These are phyloP conservation scores for Phytophthora lateralis DNA, from an alignment of 352 stramenopile species.

Conservation along the genomic window DNA sequence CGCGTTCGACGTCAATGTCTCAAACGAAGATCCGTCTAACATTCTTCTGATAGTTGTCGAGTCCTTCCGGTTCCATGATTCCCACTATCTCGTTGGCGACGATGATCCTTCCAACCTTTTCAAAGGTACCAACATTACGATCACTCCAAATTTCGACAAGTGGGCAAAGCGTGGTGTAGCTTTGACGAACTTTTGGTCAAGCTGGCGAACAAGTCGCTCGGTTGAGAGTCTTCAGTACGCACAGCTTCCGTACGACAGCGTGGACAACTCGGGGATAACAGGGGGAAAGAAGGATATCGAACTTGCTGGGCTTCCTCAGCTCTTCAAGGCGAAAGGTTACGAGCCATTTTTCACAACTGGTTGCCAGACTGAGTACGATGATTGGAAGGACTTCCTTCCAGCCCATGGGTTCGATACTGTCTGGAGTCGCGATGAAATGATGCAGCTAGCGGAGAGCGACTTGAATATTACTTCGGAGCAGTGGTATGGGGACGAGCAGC, in stretches of 20 bases:
- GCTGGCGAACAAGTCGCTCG: slow-evolving; percentile 60
- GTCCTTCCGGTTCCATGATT: slow-evolving; percentile 63
- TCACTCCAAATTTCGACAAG: slow-evolving; percentile 56
- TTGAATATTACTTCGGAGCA: slow-evolving; percentile 41
- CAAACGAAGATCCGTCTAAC: slow-evolving; percentile 43
- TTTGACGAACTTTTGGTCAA: slow-evolving; percentile 68
- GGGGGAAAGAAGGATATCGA: slow-evolving; percentile 32
- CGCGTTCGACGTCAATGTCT: slow-evolving; percentile 49
- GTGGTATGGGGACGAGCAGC: slow-evolving; percentile 32
- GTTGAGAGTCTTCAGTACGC: slow-evolving; percentile 61
- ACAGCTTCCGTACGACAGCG: slow-evolving; percentile 51
- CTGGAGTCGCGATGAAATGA: slow-evolving; percentile 46
- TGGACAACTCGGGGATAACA: slow-evolving; percentile 42
- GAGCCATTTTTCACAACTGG: slow-evolving; percentile 58
- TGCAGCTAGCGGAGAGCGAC: slow-evolving; percentile 37
- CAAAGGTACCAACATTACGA: slow-evolving; percentile 31
- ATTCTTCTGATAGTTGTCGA: slow-evolving; percentile 58
- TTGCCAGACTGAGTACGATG: slow-evolving; percentile 49
- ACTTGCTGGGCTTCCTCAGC: slow-evolving; percentile 50
- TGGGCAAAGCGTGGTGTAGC: slow-evolving; percentile 55
- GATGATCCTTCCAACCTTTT: slow-evolving; percentile 45
- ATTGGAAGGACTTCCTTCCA: slow-evolving; percentile 53
- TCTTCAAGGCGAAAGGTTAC: slow-evolving; percentile 60
- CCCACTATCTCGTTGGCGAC: slow-evolving; percentile 51
- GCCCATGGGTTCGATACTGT: slow-evolving; percentile 59